Evolutionary conservation across 345 rosid genomes (phyloP).

Genomic region (Arabidopsis arenosa): DNA sequence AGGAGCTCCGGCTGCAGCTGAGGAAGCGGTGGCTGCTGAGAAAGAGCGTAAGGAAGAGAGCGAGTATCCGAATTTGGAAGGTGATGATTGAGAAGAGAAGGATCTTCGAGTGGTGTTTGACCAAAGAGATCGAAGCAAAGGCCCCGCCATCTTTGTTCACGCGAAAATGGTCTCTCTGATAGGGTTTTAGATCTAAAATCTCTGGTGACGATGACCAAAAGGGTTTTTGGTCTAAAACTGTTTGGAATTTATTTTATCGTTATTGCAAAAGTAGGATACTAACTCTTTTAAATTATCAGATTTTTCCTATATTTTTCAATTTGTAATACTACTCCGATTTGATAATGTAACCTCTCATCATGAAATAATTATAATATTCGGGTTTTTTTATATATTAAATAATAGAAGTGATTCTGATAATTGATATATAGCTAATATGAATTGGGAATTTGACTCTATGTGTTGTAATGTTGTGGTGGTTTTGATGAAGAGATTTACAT

Average conservation of each 20-base stretch:
- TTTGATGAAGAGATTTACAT: too few relatives aligned
- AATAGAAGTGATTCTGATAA: too few relatives aligned
- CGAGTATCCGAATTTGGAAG: slow-evolving; percentile 35
- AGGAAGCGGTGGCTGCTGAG: slow-evolving; percentile 55
- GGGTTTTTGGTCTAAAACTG: slow-evolving; percentile 24
- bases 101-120: slow-evolving; percentile 61
- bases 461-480: too few relatives aligned
- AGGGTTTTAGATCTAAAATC: slow-evolving; percentile 48
- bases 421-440: too few relatives aligned
- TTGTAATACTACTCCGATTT: neutral
- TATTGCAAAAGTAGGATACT: slow-evolving; percentile 3
- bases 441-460: too few relatives aligned
- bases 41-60: slow-evolving; percentile 52
- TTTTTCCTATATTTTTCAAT: neutral
- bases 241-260: slow-evolving; percentile 7
- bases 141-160: slow-evolving; percentile 64
- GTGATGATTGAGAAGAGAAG: slow-evolving; percentile 46
- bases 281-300: neutral
- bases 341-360: neutral
- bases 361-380: too few relatives aligned
- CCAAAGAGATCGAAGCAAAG: slow-evolving; percentile 74
- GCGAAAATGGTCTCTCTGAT: slow-evolving; percentile 27
- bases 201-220: slow-evolving; percentile 2
- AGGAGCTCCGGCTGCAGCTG: slow-evolving; percentile 50
- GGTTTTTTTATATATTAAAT: too few relatives aligned